Percentiles rank a stretch among this genome's conserved stretches.
Conservation (phyloP, 441 rosid species). For the Sinapis alba region DNA sequence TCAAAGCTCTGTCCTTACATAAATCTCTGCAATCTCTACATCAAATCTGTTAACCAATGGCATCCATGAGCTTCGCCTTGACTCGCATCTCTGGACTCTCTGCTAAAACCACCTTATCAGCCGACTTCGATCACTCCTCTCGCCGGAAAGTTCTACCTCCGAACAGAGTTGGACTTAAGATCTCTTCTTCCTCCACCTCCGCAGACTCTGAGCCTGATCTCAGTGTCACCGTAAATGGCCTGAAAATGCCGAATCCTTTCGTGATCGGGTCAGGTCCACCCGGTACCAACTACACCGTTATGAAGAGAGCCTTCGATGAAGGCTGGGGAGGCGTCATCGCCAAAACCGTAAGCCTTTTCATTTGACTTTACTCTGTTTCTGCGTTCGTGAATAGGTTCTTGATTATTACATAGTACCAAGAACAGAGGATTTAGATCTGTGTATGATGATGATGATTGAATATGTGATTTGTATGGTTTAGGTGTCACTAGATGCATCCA, state of each 20-base stretch:
- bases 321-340: conserved; percentile 99
- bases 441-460: conserved; percentile 17
- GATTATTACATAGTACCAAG: background rate
- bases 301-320: conserved; percentile 95
- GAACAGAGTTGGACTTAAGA: conserved; percentile 56
- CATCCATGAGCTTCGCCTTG: conserved; percentile 55
- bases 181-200: conserved; percentile 44
- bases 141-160: conserved; percentile 42
- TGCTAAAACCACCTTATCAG: conserved; percentile 33
- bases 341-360: conserved; percentile 67
- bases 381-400: too few species aligned
- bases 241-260: conserved; percentile 89
- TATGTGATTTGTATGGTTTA: conserved; percentile 37
- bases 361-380: background rate
- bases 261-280: conserved; percentile 99
- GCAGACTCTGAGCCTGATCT: conserved; percentile 69
- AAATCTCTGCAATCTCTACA: background rate
- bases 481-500: conserved; percentile 91
- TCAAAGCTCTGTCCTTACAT: too few species aligned
- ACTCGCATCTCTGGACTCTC: conserved; percentile 47
- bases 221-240: conserved; percentile 81
- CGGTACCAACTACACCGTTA: conserved; percentile 93
- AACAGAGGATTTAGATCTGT: conserved; percentile 17
- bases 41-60: conserved; percentile 42
- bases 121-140: conserved; percentile 40